Evolutionary conservation across 106 monocot genomes (phyloP), one percentile per base, ranked within the genome.

Genomic region (Acanthochlamys bracteata): DNA sequence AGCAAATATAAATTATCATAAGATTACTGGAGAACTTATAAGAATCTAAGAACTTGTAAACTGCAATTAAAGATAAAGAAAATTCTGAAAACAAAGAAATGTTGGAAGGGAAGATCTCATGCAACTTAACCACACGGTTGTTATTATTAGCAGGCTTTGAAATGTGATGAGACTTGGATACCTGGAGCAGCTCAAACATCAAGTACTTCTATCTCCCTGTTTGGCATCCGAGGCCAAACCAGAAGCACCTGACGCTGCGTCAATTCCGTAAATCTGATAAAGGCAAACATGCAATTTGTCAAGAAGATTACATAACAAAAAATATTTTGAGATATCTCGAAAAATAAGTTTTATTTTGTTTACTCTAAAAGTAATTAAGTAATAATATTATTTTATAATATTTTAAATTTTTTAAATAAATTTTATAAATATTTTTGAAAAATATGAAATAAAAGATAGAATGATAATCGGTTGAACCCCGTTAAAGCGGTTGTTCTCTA

Each of bases 221-320:
- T 65, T 70, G 71, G 85, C 81, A 74, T 79, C 65, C 66, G 92
- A 73, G 20, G 92, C 88, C 49, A 74, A 46, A 53, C 92, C 85
- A 59, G 98, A 92, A 60, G 98, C 98, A 55, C 98, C 98, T 25
- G 98, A 98, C 64, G 98, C 88, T 24, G 88, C 98, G 92, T 98
- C 91, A 66, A 98, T 91, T 73, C 98, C 98, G 69, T 89, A 98
- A 25, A 98, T 98, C 98, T 98, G 75, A 41, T 58, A 41, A 73
- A 60, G 20, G 22, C 24, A 13, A 40, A 41, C 39, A 25, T 15
- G 51, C 33, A 51, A 46, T 46, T 8, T 46, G 14, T 46, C 45
- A 46, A 46, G 45, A 8, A 46, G n/a, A n/a, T n/a, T 45, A 45
- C 7, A 13, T 45, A 9, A 7, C 7, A 9, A 13, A 45, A 45